Evolutionary conservation across 495 filamentous ascomycete genomes (phyloP), one percentile per base, ranked within the genome.

Genomic region (Saxispiralis lemnorum): DNA sequence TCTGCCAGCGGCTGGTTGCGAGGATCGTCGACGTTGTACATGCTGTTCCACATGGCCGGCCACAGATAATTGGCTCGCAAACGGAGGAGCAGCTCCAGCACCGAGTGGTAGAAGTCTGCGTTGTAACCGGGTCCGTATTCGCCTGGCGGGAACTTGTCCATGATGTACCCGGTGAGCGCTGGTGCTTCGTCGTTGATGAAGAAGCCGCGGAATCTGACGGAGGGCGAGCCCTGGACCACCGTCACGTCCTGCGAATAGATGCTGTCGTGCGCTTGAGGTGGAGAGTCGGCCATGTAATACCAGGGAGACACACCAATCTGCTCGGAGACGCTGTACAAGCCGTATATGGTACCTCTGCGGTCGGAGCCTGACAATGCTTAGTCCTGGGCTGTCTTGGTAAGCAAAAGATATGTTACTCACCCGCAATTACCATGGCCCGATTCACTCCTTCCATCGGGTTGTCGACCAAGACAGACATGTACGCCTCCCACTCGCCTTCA

Each of bases 161-260:
- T 63, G 20, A 83, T 69, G 76, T 76, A 86, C 44, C 74, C 75
- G 0, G 79, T 78, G 42, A 84, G 54, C 0, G 73, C 75, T 1
- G 80, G 81, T 41, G 77, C 73, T 51, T 86, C 79, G 45, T 84
- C 80, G 55, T 86, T 84, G 53, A 86, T 63, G 63, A 86, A 86
- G 55, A 86, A 73, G 9, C 79, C 81, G 6, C 81, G 69, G 58
- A 81, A 86, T 54, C 79, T 81, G 43, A 86, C 71, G 1, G 66
- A 71, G 16, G 81, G 79, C 13, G 71, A 60, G 3, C 66, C 68
- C 42, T 83, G 76, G 1, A 69, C 57, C 51, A 74, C 78, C 31
- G 56, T 62, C 6, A 54, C 59, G 6, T 64, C 57, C 10, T 70
- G 49, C 3, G 70, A 73, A 47, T 69, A 82, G 31, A 83, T 68